phyloP scores from a whole-genome alignment of 345 rosid species.

The Ceriops decandra region DNA sequence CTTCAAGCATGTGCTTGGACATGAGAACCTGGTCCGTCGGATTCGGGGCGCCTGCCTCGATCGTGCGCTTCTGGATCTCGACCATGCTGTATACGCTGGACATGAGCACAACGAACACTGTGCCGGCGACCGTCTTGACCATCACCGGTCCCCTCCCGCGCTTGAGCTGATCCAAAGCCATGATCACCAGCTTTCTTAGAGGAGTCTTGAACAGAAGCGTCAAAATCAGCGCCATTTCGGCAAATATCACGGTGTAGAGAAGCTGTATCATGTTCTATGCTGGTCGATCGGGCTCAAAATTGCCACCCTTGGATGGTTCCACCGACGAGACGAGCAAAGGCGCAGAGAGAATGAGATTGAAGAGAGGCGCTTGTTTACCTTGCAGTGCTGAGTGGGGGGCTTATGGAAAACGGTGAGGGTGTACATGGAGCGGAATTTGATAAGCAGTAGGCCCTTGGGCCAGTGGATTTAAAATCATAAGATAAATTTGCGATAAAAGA shows the following conservation, averaged over 20 bases:
- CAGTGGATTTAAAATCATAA: no score
- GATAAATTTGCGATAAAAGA: no score
- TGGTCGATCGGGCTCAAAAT: neutral
- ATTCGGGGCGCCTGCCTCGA: conserved; percentile 50
- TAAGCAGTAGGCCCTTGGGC: no score
- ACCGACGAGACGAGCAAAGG: no score
- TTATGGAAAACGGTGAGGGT: no score
- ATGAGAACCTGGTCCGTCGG: conserved; percentile 88
- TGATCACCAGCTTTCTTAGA: conserved; percentile 61
- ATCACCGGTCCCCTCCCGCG: conserved; percentile 80
- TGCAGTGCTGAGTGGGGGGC: no score
- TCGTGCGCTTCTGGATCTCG: conserved; percentile 49
- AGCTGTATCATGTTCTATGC: conserved; percentile 58
- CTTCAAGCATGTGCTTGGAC: conserved; percentile 68
- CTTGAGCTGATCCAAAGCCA: conserved; percentile 65
- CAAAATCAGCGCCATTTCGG: conserved; percentile 60
- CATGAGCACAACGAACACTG: conserved; percentile 51
- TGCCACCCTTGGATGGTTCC: no score
- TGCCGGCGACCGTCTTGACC: conserved; percentile 58
- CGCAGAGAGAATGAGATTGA: neutral
- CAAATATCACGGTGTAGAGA: conserved; percentile 53
- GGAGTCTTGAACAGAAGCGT: conserved; percentile 73
- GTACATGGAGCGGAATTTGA: no score
- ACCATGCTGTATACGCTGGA: conserved; percentile 58
- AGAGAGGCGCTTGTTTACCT: no score